Conservation (phyloP, 495 filamentous ascomycete species). For the Penicillium alfredii region DNA sequence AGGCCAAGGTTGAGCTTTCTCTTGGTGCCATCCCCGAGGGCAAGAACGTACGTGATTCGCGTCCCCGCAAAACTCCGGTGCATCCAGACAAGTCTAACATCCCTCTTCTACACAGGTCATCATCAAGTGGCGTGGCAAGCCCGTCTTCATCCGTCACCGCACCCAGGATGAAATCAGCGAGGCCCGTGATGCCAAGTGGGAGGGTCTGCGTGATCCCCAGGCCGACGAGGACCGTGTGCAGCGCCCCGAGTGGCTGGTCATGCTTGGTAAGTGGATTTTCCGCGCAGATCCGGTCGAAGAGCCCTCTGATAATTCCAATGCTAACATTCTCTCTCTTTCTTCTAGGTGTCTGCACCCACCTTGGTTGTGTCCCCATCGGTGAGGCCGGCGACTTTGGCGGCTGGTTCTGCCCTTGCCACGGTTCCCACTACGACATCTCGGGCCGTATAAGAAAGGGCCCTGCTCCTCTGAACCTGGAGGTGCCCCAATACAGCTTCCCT, state of each 20-base stretch:
- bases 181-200: conserved; percentile 70
- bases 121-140: conserved; percentile 99
- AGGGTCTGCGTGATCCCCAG: conserved; percentile 83
- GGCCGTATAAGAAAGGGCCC: conserved; percentile 94
- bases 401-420: conserved; percentile 99
- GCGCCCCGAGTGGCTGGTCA: conserved; percentile 98
- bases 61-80: no score
- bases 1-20: conserved; percentile 99
- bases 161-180: conserved; percentile 81
- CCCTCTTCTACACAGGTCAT: conserved; percentile 63
- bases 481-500: conserved; percentile 82
- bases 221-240: conserved; percentile 86
- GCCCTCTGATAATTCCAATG: no score
- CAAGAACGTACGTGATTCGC: conserved; percentile 99
- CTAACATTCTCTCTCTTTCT: conserved; percentile 8
- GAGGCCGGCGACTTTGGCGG: conserved; percentile 97
- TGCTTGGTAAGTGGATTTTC: conserved; percentile 72
- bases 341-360: conserved; percentile 92
- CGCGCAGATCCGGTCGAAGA: no score
- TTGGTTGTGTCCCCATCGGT: conserved; percentile 98
- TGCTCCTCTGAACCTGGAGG: conserved; percentile 93
- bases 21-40: conserved; percentile 89
- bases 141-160: conserved; percentile 99
- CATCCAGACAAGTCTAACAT: no score
- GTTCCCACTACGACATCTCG: conserved; percentile 99